Evolutionary conservation across 129 eudicot genomes (phyloP).

Genomic region (Ambrosia trifida): DNA sequence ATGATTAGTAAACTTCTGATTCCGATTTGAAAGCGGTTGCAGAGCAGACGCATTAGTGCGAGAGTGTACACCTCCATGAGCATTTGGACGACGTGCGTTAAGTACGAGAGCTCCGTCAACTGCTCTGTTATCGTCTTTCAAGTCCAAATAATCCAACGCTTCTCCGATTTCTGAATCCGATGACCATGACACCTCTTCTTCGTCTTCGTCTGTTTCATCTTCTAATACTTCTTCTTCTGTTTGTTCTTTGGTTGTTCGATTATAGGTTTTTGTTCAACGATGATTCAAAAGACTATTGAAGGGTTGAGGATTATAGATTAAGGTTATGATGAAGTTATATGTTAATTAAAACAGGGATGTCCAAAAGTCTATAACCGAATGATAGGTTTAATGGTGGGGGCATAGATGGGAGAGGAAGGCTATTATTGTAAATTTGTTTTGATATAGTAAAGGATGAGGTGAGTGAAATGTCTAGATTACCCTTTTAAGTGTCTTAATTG

Average conservation of each 20-base stretch:
- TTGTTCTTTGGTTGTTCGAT: constrained; percentile 7
- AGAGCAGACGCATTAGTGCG: constrained; percentile 71
- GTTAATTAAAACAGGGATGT: too few relatives aligned
- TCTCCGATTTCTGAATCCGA: constrained; percentile 88
- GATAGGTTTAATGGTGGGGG: too few relatives aligned
- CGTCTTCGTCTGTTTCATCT: constrained; percentile 56
- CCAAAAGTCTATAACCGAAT: too few relatives aligned
- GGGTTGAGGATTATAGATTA: too few relatives aligned
- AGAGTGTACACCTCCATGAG: constrained; percentile 87
- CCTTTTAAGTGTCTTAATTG: too few relatives aligned
- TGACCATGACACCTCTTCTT: constrained; percentile 52
- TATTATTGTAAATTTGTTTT: too few relatives aligned
- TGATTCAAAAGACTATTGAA: too few relatives aligned
- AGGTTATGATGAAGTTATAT: too few relatives aligned
- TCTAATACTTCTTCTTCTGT: constrained; percentile 36
- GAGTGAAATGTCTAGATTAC: too few relatives aligned
- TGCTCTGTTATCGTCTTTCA: constrained; percentile 53
- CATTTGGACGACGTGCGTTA: constrained; percentile 79
- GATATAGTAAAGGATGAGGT: too few relatives aligned
- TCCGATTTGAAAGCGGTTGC: constrained; percentile 83
- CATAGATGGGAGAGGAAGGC: too few relatives aligned
- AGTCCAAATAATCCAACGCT: constrained; percentile 78
- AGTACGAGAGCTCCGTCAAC: constrained; percentile 58
- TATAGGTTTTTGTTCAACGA: constrained; percentile 14
- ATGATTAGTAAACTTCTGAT: constrained; percentile 68